Evolutionary conservation across 2,329 filamentous ascomycete genomes (phyloP), one percentile per base, ranked within the genome.

Genomic region (Shiraia sp.): DNA sequence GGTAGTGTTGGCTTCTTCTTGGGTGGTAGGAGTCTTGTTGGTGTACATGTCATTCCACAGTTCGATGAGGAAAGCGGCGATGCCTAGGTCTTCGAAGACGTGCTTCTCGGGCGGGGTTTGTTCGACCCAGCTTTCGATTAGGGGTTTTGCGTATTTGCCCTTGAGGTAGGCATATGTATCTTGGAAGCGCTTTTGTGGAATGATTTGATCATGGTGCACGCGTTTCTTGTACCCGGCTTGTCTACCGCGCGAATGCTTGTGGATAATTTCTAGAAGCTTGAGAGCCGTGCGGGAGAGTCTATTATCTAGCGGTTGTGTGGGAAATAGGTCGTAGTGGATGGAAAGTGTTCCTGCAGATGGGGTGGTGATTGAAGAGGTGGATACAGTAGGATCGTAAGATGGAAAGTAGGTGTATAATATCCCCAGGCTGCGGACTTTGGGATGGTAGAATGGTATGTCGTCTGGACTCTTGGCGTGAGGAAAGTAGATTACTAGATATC

Each of bases 11-110:
- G 32, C 35, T n/a, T 23, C 10, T 3, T 28, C 10, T 8, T 36
- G n/a, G 12, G 6, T 15, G 16, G 6, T 15, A 13, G 23, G n/a
- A 16, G 26, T 14, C 31, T 19, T 3, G 1, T 9, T 19, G 24
- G 66, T 65, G 65, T 97, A 97, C 84, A 96, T 92, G 43, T 86
- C 82, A 10, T 75, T 72, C 93, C 93, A 99, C 2, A 97, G 73
- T 72, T 96, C 91, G 17, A 97, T 88, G 36, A 97, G 74, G 59
- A 96, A 99, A 0, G 92, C 88, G 0, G 92, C 88, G 49, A 99
- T 96, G 3, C 83, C 81, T 14, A 99, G 73, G 63, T 97, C 92
- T 65, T 99, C 93, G 68, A 96, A 97, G 2, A 97, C 90, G 63
- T 97, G 91, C 67, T 97, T 99, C 12, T 76, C 76, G 0, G 91